Evolutionary conservation across 2,329 filamentous ascomycete genomes (phyloP).

Genomic region (Xylaria sp.): DNA sequence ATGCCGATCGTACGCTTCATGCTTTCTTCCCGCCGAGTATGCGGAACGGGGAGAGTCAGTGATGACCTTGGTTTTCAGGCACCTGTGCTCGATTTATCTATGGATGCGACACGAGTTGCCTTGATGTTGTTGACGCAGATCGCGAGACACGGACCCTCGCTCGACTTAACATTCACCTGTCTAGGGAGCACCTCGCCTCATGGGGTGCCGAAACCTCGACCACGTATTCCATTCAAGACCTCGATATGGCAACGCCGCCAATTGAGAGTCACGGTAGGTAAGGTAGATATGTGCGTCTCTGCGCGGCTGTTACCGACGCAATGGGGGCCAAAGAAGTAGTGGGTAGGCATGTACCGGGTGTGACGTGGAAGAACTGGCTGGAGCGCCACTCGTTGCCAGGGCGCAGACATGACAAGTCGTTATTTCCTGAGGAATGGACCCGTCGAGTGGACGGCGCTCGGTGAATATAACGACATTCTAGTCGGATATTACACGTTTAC

Average conservation of each 20-base stretch:
- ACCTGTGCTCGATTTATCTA: not conserved
- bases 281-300: not conserved
- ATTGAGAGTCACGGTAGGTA: conserved; percentile 4
- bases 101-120: not conserved
- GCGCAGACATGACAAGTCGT: conserved; percentile 6
- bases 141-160: not conserved
- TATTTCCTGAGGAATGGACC: conserved; percentile 29
- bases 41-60: not conserved
- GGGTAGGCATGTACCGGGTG: not conserved
- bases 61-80: not conserved
- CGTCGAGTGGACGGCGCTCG: not conserved
- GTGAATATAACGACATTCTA: conserved; percentile 19
- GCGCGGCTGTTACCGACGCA: conserved; percentile 25
- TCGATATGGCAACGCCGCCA: conserved; percentile 5
- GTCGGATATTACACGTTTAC: not conserved
- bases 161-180: not conserved
- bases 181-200: not conserved
- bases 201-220: not conserved
- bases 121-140: not conserved
- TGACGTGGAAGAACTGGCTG: not conserved
- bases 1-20: conserved; percentile 5
- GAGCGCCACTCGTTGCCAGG: conserved; percentile 2
- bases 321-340: conserved; percentile 9
- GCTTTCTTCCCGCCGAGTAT: not conserved
- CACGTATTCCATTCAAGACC: not conserved